Conservation (phyloP, 225 moss, liverwort and hornwort genomes). For the Straminergon stramineum region DNA sequence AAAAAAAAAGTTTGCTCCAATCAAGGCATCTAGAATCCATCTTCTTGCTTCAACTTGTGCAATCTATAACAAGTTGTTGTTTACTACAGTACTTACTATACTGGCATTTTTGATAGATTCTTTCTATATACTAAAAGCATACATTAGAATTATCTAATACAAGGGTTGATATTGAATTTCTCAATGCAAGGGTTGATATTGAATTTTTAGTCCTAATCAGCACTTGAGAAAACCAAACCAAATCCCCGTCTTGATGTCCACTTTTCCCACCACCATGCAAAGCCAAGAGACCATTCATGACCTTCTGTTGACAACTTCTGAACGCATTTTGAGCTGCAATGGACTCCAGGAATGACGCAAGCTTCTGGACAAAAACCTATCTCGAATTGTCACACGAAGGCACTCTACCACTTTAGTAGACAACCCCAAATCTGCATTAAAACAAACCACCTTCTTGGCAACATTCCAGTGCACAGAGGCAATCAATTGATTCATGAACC, state of each 20-base stretch:
- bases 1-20: background rate
- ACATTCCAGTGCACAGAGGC: background rate
- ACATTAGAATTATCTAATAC: background rate
- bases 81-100: background rate
- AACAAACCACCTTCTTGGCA: background rate
- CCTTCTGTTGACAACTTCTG: constrained; percentile 31
- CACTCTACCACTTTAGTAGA: background rate
- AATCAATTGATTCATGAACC: constrained; percentile 7
- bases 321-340: constrained; percentile 22
- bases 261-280: constrained; percentile 13
- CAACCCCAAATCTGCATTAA: background rate
- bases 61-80: background rate
- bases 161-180: no score
- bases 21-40: background rate
- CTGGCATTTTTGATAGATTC: no score
- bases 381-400: constrained; percentile 18
- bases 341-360: constrained; percentile 37
- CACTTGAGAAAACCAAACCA: background rate
- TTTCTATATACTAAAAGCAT: background rate
- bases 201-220: background rate
- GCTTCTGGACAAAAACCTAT: constrained; percentile 28
- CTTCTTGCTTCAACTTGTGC: background rate
- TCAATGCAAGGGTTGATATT: no score
- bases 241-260: background rate
- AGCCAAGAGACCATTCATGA: constrained; percentile 52